Evolutionary conservation across 805 yeast species (phyloP).

Genomic region (Kluyveromyces dobzhanskii): DNA sequence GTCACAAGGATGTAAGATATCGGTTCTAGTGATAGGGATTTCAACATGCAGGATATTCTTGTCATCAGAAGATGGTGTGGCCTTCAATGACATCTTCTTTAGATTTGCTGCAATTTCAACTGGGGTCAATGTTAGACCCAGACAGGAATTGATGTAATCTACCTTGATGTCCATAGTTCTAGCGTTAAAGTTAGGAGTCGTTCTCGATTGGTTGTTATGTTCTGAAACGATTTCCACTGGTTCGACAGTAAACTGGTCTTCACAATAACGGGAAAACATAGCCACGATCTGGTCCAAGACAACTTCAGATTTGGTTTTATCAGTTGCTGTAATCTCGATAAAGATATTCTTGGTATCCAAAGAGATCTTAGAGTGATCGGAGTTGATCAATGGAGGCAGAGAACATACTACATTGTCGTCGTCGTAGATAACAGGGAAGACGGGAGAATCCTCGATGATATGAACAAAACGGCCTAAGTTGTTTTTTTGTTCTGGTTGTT

Average conservation of each 20-base stretch:
- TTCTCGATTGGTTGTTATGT: constrained; percentile 68
- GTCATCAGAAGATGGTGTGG: constrained; percentile 39
- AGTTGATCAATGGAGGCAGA: constrained; percentile 94
- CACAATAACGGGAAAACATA: constrained; percentile 88
- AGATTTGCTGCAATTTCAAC: constrained; percentile 62
- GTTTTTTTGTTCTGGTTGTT: constrained; percentile 61
- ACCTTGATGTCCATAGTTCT: constrained; percentile 68
- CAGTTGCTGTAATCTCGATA: constrained; percentile 92
- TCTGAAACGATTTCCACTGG: constrained; percentile 79
- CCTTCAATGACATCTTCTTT: constrained; percentile 72
- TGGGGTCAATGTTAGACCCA: constrained; percentile 70
- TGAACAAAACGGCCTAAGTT: constrained; percentile 83
- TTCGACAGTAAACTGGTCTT: constrained; percentile 75
- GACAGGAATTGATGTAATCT: constrained; percentile 80
- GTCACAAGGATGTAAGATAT: constrained; percentile 93
- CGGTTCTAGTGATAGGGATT: constrained; percentile 93
- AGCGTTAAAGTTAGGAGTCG: constrained; percentile 64
- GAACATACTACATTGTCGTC: constrained; percentile 71
- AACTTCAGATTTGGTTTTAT: constrained; percentile 85
- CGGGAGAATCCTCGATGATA: constrained; percentile 81
- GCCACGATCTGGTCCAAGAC: constrained; percentile 90
- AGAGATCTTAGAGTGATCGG: constrained; percentile 82
- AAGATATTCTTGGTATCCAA: constrained; percentile 80
- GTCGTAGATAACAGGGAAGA: constrained; percentile 85
- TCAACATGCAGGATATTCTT: constrained; percentile 46